These are phyloP conservation scores for Candida qinlingensis DNA, from an alignment of 805 yeast species.

Conservation along the genomic window DNA sequence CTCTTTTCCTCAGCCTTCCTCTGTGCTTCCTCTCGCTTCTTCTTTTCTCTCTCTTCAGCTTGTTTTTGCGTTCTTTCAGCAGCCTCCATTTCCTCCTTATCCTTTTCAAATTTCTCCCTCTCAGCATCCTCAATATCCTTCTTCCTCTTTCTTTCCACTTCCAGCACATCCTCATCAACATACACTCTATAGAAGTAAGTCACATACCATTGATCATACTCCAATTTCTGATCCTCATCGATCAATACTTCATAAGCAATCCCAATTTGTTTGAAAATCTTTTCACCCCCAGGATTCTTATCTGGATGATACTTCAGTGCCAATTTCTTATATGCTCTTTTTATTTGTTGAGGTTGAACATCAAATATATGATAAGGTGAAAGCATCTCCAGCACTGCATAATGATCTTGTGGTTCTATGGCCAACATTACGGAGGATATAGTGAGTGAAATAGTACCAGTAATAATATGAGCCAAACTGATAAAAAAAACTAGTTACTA, in stretches of 20 bases:
- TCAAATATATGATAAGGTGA: not conserved
- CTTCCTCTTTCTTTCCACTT: not conserved
- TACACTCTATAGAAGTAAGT: slow-evolving; percentile 5
- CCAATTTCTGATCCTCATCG: not conserved
- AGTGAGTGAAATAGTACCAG: no score
- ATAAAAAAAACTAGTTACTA: no score
- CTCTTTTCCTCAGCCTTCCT: slow-evolving; percentile 1
- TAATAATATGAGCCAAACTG: no score
- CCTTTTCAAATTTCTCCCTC: slow-evolving; percentile 2
- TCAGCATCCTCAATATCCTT: not conserved
- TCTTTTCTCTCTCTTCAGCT: not conserved
- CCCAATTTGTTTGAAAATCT: slow-evolving; percentile 15
- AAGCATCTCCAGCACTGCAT: slow-evolving; percentile 5
- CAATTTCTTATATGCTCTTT: slow-evolving; percentile 67
- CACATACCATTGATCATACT: slow-evolving; percentile 15
- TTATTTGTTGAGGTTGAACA: slow-evolving; percentile 35
- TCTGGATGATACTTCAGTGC: slow-evolving; percentile 76
- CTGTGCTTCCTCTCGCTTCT: slow-evolving; percentile 2
- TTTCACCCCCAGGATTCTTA: slow-evolving; percentile 36
- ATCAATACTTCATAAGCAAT: slow-evolving; percentile 12
- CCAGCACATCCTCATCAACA: slow-evolving; percentile 2
- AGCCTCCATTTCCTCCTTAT: no score
- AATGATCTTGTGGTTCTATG: slow-evolving; percentile 1
- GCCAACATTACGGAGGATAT: no score
- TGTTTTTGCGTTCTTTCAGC: no score